These are phyloP conservation scores for Ogataea degrootiae DNA, from an alignment of 805 yeast genomes.

Conservation along the genomic window DNA sequence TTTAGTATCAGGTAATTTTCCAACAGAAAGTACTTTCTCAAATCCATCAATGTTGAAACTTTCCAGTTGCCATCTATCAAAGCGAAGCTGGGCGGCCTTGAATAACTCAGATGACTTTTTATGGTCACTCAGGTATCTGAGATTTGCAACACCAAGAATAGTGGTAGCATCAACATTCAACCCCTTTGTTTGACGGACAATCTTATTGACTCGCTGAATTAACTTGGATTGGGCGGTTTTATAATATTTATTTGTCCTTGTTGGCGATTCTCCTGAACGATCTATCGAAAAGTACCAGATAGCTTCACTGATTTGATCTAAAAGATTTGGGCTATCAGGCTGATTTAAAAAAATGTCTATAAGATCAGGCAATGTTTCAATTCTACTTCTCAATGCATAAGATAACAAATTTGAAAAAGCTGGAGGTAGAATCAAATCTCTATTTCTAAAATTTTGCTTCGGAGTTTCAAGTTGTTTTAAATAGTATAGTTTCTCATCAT, in stretches of 20 bases:
- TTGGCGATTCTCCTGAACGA: slow-evolving; percentile 23
- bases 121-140: slow-evolving; percentile 19
- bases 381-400: slow-evolving; percentile 20
- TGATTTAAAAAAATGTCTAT: slow-evolving; percentile 15
- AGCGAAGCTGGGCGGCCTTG: slow-evolving; percentile 26
- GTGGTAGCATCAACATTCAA: slow-evolving; percentile 22
- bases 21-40: slow-evolving; percentile 16
- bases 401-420: slow-evolving; percentile 23
- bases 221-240: slow-evolving; percentile 23
- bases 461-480: slow-evolving; percentile 13
- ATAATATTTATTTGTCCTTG: slow-evolving; percentile 18
- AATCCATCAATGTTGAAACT: slow-evolving; percentile 30
- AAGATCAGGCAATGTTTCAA: slow-evolving; percentile 17
- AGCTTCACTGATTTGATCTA: slow-evolving; percentile 25
- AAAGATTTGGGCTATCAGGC: slow-evolving; percentile 6
- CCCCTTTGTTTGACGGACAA: slow-evolving; percentile 9
- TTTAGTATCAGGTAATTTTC: slow-evolving; percentile 1
- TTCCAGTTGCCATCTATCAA: slow-evolving; percentile 30
- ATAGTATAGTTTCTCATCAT: slow-evolving; percentile 25
- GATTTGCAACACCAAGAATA: slow-evolving; percentile 27
- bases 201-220: slow-evolving; percentile 18
- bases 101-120: slow-evolving; percentile 21
- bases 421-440: slow-evolving; percentile 23
- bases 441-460: slow-evolving; percentile 5
- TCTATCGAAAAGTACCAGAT: slow-evolving; percentile 28